Evolutionary conservation across 306 rosid species (phyloP).

Genomic region (Trifolium dubium): DNA sequence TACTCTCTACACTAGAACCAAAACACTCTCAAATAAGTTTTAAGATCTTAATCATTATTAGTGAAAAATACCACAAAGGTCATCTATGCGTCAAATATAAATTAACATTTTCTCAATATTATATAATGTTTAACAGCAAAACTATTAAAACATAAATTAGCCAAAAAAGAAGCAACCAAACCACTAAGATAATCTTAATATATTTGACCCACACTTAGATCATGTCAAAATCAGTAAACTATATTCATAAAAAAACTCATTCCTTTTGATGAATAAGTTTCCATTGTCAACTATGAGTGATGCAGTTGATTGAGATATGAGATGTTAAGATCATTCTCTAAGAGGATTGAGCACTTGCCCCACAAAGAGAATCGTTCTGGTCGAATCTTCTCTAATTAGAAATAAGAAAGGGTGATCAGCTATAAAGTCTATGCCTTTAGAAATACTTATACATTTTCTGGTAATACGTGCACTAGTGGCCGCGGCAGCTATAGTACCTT

Average conservation of each 20-base stretch:
- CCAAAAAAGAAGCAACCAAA: background rate
- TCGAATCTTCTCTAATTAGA: slow-evolving; percentile 66
- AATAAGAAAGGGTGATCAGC: slow-evolving; percentile 84
- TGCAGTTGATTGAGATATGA: background rate
- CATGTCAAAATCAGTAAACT: background rate
- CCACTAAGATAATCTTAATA: background rate
- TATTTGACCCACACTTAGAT: background rate
- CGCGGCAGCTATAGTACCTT: slow-evolving; percentile 88
- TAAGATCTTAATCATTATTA: no score
- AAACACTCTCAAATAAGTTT: no score
- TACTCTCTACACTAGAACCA: no score
- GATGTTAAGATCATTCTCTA: background rate
- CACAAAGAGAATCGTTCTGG: slow-evolving; percentile 69
- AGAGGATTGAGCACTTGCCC: slow-evolving; percentile 83
- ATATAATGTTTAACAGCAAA: no score
- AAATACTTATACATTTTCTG: no score
- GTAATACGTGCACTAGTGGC: no score
- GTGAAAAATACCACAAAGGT: no score
- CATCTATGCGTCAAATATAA: no score
- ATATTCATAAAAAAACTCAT: no score
- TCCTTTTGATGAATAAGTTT: background rate
- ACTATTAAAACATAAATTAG: no score
- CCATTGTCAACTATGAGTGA: background rate
- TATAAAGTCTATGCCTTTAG: slow-evolving; percentile 50
- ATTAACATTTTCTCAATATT: no score